Evolutionary conservation across 768 basidiomycete species (phyloP).

Genomic region (Cytidiella melzeri): DNA sequence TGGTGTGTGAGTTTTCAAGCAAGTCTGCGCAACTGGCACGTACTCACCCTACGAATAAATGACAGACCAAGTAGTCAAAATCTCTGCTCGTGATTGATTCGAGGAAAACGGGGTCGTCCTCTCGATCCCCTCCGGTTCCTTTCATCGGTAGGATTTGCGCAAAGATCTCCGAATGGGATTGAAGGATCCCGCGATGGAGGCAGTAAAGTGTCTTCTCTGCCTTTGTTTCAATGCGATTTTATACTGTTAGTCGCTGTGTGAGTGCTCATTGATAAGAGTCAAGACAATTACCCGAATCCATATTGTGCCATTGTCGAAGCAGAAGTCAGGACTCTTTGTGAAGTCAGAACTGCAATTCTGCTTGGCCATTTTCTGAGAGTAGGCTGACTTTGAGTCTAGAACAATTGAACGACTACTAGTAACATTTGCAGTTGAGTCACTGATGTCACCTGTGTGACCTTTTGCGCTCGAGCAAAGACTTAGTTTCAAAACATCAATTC

Average conservation of each 20-base stretch:
- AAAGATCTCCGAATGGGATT: background rate
- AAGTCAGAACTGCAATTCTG: background rate
- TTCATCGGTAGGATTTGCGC: background rate
- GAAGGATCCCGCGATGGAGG: background rate
- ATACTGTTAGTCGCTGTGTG: background rate
- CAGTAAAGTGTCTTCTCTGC: background rate
- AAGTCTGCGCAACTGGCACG: background rate
- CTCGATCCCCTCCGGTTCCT: background rate
- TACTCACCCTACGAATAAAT: background rate
- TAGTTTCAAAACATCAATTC: too few species aligned
- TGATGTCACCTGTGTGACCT: background rate
- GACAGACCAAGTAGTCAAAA: background rate
- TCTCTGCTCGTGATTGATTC: background rate
- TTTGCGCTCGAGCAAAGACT: too few species aligned
- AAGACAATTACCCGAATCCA: background rate
- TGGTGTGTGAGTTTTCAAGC: background rate
- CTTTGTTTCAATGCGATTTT: background rate
- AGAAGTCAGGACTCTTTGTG: background rate
- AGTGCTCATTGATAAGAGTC: background rate
- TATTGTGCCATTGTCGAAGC: background rate
- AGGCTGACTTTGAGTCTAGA: background rate
- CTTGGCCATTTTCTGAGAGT: background rate
- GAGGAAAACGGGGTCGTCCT: background rate
- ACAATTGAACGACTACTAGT: background rate
- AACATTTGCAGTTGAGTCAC: background rate